These are phyloP conservation scores for Acer yangbiense DNA, from an alignment of 345 rosid species.

Conservation along the genomic window DNA sequence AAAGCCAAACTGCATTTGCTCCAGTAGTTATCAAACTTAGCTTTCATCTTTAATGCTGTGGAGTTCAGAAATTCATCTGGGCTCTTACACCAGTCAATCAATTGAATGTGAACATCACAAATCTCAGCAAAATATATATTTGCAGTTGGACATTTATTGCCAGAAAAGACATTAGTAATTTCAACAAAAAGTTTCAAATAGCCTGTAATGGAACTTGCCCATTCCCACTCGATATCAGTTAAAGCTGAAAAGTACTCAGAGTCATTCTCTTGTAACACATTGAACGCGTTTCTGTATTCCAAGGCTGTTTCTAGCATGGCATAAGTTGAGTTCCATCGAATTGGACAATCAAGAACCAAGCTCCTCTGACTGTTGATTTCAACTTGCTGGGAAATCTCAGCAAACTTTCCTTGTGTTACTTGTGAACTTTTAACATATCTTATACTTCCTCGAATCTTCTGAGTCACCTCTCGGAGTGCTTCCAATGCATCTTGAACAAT, in stretches of 20 bases:
- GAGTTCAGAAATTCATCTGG: constrained; percentile 66
- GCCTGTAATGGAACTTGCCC: constrained; percentile 57
- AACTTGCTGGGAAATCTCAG: constrained; percentile 63
- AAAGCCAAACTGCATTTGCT: constrained; percentile 84
- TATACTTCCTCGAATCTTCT: constrained; percentile 73
- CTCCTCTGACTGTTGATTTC: constrained; percentile 59
- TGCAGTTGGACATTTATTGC: constrained; percentile 71
- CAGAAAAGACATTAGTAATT: constrained; percentile 54
- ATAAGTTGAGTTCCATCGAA: constrained; percentile 75
- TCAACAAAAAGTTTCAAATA: constrained; percentile 68
- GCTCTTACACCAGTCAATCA: constrained; percentile 91
- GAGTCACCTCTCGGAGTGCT: constrained; percentile 58
- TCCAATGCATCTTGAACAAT: constrained; percentile 73
- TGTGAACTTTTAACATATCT: constrained; percentile 82
- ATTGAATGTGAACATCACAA: constrained; percentile 78
- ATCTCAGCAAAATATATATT: constrained; percentile 86
- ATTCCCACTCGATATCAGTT: constrained; percentile 80
- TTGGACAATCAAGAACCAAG: constrained; percentile 62
- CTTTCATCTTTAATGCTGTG: constrained; percentile 72
- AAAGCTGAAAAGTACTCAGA: constrained; percentile 50
- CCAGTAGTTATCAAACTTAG: constrained; percentile 84
- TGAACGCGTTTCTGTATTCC: constrained; percentile 64
- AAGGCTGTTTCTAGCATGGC: constrained; percentile 76
- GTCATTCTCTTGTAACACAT: constrained; percentile 67
- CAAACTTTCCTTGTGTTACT: constrained; percentile 60